A percentile compares a stretch with the other conserved stretches of the same genome.
These are phyloP conservation scores for Exsudoporus frostii DNA, from an alignment of 768 basidiomycete species.

Conservation along the genomic window DNA sequence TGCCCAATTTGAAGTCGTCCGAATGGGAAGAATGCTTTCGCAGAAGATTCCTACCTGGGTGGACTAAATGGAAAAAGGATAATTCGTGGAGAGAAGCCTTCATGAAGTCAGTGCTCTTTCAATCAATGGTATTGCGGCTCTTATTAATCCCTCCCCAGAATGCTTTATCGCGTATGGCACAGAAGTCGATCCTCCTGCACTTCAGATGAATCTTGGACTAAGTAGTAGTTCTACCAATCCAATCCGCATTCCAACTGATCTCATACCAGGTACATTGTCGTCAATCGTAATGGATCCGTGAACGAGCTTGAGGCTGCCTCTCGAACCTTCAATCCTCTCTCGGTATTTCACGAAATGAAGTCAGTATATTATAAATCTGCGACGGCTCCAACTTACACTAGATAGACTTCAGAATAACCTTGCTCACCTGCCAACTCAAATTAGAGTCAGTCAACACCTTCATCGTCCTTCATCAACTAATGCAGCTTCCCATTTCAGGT, in stretches of 20 bases:
- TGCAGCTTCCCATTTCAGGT: conserved; percentile 40
- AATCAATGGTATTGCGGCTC: not conserved
- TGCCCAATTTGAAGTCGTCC: conserved; percentile 59
- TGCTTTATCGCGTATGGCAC: conserved; percentile 66
- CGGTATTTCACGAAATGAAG: conserved; percentile 78
- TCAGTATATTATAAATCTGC: conserved; percentile 29
- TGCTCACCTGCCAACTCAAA: conserved; percentile 61
- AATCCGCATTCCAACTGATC: not conserved
- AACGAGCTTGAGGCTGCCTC: conserved; percentile 69
- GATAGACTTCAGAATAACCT: conserved; percentile 65
- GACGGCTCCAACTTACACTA: conserved; percentile 2
- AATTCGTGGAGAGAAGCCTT: conserved; percentile 62
- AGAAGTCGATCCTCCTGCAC: conserved; percentile 68
- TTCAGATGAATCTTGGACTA: conserved; percentile 80
- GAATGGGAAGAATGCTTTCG: conserved; percentile 79
- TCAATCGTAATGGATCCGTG: conserved; percentile 74
- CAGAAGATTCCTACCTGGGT: conserved; percentile 73
- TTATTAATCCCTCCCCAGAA: conserved; percentile 36
- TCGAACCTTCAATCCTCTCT: conserved; percentile 61
- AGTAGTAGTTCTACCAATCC: conserved; percentile 39
- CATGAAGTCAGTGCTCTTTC: conserved; percentile 49
- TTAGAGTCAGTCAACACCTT: conserved; percentile 47
- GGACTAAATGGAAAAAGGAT: conserved; percentile 67
- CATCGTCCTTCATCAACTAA: conserved; percentile 4
- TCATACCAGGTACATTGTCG: conserved; percentile 56